Conservation (phyloP, 2,329 filamentous ascomycete genomes). For the Neonectria sp. region DNA sequence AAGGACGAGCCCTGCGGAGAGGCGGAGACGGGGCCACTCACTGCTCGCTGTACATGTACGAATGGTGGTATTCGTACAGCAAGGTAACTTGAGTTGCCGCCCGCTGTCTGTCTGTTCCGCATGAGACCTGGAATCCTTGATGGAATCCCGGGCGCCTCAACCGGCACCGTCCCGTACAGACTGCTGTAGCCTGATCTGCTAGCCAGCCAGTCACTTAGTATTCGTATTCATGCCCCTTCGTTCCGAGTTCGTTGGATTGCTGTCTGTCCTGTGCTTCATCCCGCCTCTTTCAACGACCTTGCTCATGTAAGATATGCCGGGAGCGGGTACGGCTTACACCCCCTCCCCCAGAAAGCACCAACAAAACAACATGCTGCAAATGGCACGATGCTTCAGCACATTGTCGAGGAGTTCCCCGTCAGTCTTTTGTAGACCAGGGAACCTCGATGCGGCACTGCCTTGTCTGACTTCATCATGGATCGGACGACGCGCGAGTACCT, state of each 20-base stretch:
- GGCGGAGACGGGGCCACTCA: not conserved
- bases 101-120: not conserved
- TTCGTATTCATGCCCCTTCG: not conserved
- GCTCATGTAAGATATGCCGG: conserved; percentile 14
- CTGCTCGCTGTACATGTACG: not conserved
- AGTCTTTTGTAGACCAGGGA: not conserved
- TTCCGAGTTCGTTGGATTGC: not conserved
- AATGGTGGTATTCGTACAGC: not conserved
- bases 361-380: conserved; percentile 12
- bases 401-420: conserved; percentile 28
- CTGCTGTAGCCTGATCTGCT: too few relatives aligned
- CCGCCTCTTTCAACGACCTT: conserved; percentile 2
- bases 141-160: conserved; percentile 9
- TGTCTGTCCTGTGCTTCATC: not conserved
- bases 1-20: not conserved
- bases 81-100: not conserved
- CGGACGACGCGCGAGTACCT: not conserved
- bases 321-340: conserved; percentile 13
- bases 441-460: conserved; percentile 10
- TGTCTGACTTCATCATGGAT: not conserved
- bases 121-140: conserved; percentile 8
- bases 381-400: conserved; percentile 22
- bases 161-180: not conserved
- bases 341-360: conserved; percentile 11
- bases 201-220: not conserved